Conservation (phyloP, 768 basidiomycete genomes). For the Postia placenta region DNA sequence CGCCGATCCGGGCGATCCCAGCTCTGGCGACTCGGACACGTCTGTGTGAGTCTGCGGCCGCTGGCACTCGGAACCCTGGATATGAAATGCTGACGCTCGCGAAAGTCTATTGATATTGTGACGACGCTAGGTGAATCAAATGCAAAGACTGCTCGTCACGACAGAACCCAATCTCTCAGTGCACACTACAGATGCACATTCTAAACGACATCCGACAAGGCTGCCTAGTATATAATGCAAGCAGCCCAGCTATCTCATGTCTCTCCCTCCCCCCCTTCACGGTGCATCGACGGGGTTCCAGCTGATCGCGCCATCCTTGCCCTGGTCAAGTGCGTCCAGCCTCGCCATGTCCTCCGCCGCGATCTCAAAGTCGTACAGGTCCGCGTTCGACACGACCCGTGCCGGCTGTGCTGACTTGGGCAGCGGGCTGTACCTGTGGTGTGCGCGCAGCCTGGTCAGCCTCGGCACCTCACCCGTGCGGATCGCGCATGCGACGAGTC, state of each 20-base stretch:
- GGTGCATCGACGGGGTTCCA: slow-evolving; percentile 42
- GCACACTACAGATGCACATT: neutral
- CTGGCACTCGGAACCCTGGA: no score
- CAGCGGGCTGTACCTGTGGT: slow-evolving; percentile 36
- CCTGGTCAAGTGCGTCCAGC: slow-evolving; percentile 40
- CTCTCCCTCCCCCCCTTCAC: slow-evolving; percentile 2
- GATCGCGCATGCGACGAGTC: neutral
- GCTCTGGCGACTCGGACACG: no score
- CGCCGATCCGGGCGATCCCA: no score
- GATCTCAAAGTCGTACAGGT: slow-evolving; percentile 44
- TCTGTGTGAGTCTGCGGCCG: no score
- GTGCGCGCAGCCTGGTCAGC: neutral
- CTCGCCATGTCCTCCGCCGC: slow-evolving; percentile 35
- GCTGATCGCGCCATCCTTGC: slow-evolving; percentile 35
- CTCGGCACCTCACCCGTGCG: no score
- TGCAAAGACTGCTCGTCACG: no score
- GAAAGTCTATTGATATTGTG: no score
- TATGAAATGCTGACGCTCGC: no score
- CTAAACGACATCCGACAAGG: neutral
- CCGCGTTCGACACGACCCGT: slow-evolving; percentile 38
- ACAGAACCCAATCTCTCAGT: no score
- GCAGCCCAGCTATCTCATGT: neutral
- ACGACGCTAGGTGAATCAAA: no score
- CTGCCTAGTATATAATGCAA: neutral
- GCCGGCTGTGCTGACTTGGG: slow-evolving; percentile 40